These are phyloP conservation scores for Kwoniella bestiolae DNA, from an alignment of 768 basidiomycete genomes.

Conservation along the genomic window DNA sequence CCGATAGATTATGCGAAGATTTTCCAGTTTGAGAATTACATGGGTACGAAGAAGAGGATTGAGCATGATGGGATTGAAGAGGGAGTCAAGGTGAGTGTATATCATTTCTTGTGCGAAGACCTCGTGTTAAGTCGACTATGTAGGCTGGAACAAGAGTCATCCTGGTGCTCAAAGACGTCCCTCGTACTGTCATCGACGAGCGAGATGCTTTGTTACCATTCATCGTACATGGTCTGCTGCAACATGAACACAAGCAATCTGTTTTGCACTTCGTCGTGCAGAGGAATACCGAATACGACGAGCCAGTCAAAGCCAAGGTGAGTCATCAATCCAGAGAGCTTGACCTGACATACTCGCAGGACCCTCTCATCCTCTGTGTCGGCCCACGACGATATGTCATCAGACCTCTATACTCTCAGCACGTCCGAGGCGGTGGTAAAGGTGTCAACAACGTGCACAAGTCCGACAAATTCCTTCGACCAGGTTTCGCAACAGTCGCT, in stretches of 20 bases:
- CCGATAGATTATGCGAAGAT: constrained; percentile 92
- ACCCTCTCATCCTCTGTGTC: constrained; percentile 83
- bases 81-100: constrained; percentile 71
- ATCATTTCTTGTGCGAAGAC: too few species aligned
- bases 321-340: background rate
- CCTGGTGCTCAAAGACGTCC: constrained; percentile 74
- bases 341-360: constrained; percentile 57
- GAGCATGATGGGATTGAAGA: constrained; percentile 64
- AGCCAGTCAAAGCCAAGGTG: constrained; percentile 88
- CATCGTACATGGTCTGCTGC: constrained; percentile 77
- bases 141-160: constrained; percentile 84
- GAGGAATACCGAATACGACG: constrained; percentile 90
- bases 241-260: constrained; percentile 95
- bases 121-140: too few species aligned
- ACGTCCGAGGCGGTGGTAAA: constrained; percentile 80
- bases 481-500: constrained; percentile 72
- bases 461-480: constrained; percentile 85
- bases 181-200: constrained; percentile 63
- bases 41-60: constrained; percentile 72
- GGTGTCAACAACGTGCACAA: constrained; percentile 98
- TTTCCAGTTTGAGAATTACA: constrained; percentile 96
- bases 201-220: constrained; percentile 61
- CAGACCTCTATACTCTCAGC: constrained; percentile 90
- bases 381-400: constrained; percentile 83
- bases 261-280: constrained; percentile 91